A percentile compares a stretch with the other conserved stretches of the same genome.
phyloP scores from a whole-genome alignment of 306 rosid genomes.

The Vachellia collinsii region DNA sequence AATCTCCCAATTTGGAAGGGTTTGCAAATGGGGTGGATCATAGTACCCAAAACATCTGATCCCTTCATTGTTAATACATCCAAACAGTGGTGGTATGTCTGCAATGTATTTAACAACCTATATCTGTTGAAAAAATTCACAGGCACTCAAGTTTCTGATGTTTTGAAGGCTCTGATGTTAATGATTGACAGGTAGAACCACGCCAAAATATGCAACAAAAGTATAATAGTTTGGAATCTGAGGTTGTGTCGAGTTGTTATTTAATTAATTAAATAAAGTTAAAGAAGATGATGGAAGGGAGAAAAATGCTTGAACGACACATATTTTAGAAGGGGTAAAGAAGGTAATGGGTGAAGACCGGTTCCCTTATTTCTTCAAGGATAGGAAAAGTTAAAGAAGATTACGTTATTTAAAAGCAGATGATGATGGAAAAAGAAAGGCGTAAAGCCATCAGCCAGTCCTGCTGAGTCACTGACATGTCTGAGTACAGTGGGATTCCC shows the following conservation, averaged over 20 bases:
- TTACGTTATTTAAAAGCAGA: slow-evolving; percentile 32
- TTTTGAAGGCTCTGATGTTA: slow-evolving; percentile 12
- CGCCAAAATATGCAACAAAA: not conserved
- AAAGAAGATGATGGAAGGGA: slow-evolving; percentile 24
- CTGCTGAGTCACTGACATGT: slow-evolving; percentile 40
- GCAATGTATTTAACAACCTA: slow-evolving; percentile 1
- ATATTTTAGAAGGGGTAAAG: slow-evolving; percentile 23
- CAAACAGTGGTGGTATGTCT: not conserved
- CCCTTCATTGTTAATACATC: not conserved
- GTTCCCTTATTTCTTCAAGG: slow-evolving; percentile 36
- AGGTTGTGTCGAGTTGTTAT: slow-evolving; percentile 22
- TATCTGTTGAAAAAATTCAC: slow-evolving; percentile 10
- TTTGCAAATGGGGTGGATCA: not conserved
- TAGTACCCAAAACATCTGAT: not conserved
- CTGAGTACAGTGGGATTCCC: slow-evolving; percentile 43
- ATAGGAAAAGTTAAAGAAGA: slow-evolving; percentile 42
- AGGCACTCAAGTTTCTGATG: not conserved
- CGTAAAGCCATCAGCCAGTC: slow-evolving; percentile 40
- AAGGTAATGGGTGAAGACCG: slow-evolving; percentile 3
- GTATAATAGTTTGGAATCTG: slow-evolving; percentile 17
- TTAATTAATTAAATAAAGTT: slow-evolving; percentile 27
- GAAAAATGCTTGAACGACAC: slow-evolving; percentile 7
- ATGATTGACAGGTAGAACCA: not conserved
- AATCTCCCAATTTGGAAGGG: not conserved
- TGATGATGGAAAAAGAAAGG: slow-evolving; percentile 29